A percentile compares a stretch with the other conserved stretches of the same genome.
Evolutionary conservation across 805 yeast genomes (phyloP).

Genomic region (Spathaspora passalidarum): DNA sequence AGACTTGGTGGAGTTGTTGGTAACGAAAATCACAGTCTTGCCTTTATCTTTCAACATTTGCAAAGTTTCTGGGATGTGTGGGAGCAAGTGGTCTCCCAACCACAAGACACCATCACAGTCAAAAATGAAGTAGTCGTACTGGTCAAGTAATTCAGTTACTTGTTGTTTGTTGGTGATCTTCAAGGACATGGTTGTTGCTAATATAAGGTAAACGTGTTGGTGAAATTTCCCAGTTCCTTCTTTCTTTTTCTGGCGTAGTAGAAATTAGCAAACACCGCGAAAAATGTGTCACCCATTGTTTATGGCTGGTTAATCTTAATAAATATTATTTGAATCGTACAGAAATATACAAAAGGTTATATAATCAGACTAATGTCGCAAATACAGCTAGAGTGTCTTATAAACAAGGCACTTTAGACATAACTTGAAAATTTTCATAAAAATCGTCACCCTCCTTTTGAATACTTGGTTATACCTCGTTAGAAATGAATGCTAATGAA

Average conservation of each 20-base stretch:
- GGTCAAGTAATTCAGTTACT: constrained; percentile 53
- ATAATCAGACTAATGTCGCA: too few species aligned
- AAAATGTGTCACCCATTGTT: too few species aligned
- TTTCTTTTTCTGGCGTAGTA: too few species aligned
- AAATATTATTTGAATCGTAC: too few species aligned
- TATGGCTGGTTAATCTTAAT: too few species aligned
- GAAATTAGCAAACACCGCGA: too few species aligned
- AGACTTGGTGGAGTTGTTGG: constrained; percentile 93
- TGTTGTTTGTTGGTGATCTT: constrained; percentile 27
- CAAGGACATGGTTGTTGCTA: constrained; percentile 11
- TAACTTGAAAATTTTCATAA: background rate
- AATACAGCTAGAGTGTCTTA: too few species aligned
- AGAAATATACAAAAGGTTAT: too few species aligned
- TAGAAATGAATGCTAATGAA: background rate
- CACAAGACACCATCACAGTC: constrained; percentile 98
- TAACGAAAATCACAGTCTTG: constrained; percentile 82
- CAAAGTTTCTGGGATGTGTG: constrained; percentile 74
- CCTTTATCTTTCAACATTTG: constrained; percentile 49
- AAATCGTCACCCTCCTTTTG: background rate
- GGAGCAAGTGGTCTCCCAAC: constrained; percentile 82
- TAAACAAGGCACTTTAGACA: too few species aligned
- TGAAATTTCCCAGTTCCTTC: background rate
- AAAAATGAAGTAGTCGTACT: constrained; percentile 82
- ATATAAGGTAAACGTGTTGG: background rate
- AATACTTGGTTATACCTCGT: background rate